Evolutionary conservation across 306 rosid species (phyloP).

Genomic region (Macrotyloma uniflorum): DNA sequence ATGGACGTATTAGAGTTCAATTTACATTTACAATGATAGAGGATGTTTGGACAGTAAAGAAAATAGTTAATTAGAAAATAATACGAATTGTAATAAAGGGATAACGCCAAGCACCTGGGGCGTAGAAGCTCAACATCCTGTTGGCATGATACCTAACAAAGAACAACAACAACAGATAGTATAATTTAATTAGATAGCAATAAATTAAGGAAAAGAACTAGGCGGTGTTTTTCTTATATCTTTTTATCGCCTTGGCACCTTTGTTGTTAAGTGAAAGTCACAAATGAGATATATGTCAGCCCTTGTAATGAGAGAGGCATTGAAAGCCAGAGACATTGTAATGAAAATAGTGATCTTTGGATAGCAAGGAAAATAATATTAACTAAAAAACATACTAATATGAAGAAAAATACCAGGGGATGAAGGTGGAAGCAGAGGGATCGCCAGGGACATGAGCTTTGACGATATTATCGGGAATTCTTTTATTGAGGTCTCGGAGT

Average conservation of each 20-base stretch:
- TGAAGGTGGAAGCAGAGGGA: constrained; percentile 51
- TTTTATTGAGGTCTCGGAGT: constrained; percentile 85
- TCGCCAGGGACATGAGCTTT: constrained; percentile 41
- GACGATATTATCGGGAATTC: constrained; percentile 84
- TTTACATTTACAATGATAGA: not conserved
- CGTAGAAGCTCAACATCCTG: constrained; percentile 96
- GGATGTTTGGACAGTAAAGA: not conserved
- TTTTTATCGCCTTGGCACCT: not conserved
- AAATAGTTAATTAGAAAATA: not conserved
- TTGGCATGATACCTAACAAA: constrained; percentile 88
- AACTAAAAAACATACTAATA: not conserved
- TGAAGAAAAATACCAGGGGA: constrained; percentile 66
- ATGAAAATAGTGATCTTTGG: not conserved
- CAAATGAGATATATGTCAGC: not conserved
- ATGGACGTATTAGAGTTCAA: not conserved
- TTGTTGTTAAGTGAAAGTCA: not conserved
- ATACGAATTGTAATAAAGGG: constrained; percentile 8
- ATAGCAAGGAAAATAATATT: not conserved
- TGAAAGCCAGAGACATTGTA: not conserved
- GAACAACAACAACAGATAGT: not conserved
- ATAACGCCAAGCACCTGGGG: constrained; percentile 69
- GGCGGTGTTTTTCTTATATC: not conserved
- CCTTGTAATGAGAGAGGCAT: not conserved
- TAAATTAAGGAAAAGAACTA: not conserved
- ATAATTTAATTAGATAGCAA: constrained; percentile 8